Percentiles rank a stretch among this genome's conserved stretches.
Evolutionary conservation across 495 filamentous ascomycete species (phyloP).

Genomic region (Saxophila tyrrhenica): DNA sequence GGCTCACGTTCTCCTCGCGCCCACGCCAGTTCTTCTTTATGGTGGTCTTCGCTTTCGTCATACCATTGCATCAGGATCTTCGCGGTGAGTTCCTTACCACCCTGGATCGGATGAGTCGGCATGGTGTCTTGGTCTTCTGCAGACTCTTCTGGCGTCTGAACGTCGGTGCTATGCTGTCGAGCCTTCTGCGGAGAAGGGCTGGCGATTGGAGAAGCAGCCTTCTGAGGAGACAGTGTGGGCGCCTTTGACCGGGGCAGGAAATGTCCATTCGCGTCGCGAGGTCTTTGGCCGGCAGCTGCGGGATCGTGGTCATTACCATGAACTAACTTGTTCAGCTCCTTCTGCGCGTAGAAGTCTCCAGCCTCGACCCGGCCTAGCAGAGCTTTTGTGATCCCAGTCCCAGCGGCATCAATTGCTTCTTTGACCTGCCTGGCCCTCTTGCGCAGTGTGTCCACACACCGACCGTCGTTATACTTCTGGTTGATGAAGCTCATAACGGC

Average conservation of each 20-base stretch:
- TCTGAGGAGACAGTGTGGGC: neutral
- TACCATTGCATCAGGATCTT: too few species aligned
- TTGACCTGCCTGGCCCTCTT: slow-evolving; percentile 1
- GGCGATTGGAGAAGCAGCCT: neutral
- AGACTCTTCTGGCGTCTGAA: too few species aligned
- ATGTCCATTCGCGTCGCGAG: neutral
- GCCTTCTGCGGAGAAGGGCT: too few species aligned
- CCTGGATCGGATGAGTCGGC: too few species aligned
- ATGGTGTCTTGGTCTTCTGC: too few species aligned
- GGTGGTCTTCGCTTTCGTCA: too few species aligned
- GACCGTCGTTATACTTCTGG: neutral
- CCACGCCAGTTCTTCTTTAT: neutral
- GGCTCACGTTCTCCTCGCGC: slow-evolving; percentile 1
- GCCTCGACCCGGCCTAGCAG: neutral
- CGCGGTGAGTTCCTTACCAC: too few species aligned
- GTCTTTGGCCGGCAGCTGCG: neutral
- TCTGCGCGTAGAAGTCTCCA: neutral
- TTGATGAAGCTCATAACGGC: neutral
- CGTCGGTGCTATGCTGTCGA: too few species aligned
- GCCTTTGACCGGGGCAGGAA: neutral
- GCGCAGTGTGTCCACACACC: neutral
- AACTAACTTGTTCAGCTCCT: neutral
- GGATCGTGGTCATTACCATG: neutral
- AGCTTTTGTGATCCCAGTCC: neutral
- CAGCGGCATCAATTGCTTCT: neutral